Base-by-base conservation (phyloP, 768 basidiomycete genomes). In the Mycena galopus region DNA sequence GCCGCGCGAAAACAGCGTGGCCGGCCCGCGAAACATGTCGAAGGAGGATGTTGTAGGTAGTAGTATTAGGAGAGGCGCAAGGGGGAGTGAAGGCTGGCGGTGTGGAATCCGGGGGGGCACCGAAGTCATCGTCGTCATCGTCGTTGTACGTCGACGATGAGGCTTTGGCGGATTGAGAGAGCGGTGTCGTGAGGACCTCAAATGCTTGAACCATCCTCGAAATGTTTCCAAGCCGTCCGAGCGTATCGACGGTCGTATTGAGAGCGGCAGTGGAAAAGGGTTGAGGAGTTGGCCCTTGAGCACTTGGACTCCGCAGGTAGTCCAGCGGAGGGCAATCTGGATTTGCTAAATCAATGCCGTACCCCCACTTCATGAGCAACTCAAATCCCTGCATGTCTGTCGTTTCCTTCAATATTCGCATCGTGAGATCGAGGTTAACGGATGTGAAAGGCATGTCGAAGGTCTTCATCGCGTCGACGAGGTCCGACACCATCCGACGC, bases 281-380 rank as follows among this genome's bases (percentile, higher is more conserved):
- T 23, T 87, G 85, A 30, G 84, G 83, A 19, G 71, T 64, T 14
- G 80, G 78, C 37, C 71, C 58, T 71, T 50, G 62, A 7, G 30
- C 66, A 23, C 19, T 19, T 10, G 47, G 30, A 10, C 30, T 9
- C n/a, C 68, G 37, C n/a, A 80, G 73, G 62, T 83, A 83, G 70
- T 90, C 89, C 67, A 92, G 72, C 35, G 92, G 90, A 12, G 87
- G 81, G 47, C 89, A 86, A 77, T 96, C 95, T 0, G 94, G 94
- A 76, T 91, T 91, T 25, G 88, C 84, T 57, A 96, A 80, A 81
- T 96, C 95, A 67, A 96, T 87, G 0, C 92, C 94, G 79, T 95
- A 96, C 39, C 88, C 90, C 76, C 88, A 82, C 74, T 88, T 90
- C 84, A 95, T 81, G 29, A 95, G 84, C 30, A 82, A 77, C 62